phyloP scores from a whole-genome alignment of 108 stramenopile species.

The Conticribra guillardii region DNA sequence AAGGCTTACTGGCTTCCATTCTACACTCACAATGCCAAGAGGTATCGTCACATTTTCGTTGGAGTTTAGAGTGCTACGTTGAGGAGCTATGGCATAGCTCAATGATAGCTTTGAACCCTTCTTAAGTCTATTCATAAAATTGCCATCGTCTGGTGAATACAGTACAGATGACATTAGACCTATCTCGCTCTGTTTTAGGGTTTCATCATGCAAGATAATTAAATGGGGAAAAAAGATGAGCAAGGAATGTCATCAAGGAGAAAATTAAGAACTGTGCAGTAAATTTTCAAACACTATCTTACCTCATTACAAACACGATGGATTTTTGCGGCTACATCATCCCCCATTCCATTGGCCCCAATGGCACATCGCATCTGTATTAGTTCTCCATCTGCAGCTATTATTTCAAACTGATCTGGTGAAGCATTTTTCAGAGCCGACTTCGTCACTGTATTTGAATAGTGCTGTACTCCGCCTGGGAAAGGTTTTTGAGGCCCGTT shows the following conservation, averaged over 20 bases:
- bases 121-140: conserved; percentile 16
- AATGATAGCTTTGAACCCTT: conserved; percentile 60
- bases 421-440: conserved; percentile 10
- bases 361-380: conserved; percentile 56
- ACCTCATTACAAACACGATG: conserved; percentile 60
- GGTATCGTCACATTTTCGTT: conserved; percentile 40
- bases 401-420: conserved; percentile 33
- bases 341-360: conserved; percentile 42
- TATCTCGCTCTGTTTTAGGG: conserved; percentile 12
- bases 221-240: neutral
- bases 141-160: conserved; percentile 17
- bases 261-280: neutral
- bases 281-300: conserved; percentile 5
- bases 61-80: conserved; percentile 29
- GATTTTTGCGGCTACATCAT: conserved; percentile 49
- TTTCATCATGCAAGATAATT: conserved; percentile 9
- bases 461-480: conserved; percentile 68
- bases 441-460: conserved; percentile 45
- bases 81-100: conserved; percentile 48
- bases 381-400: conserved; percentile 62
- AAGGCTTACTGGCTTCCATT: conserved; percentile 67
- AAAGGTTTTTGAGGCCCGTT: conserved; percentile 43
- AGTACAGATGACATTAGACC: no score
- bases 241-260: neutral
- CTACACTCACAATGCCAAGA: conserved; percentile 64